A percentile compares a stretch with the other conserved stretches of the same genome.
These are phyloP conservation scores for Cutaneotrichosporon spelunceum DNA, from an alignment of 1,284 basidiomycete species.

Conservation along the genomic window DNA sequence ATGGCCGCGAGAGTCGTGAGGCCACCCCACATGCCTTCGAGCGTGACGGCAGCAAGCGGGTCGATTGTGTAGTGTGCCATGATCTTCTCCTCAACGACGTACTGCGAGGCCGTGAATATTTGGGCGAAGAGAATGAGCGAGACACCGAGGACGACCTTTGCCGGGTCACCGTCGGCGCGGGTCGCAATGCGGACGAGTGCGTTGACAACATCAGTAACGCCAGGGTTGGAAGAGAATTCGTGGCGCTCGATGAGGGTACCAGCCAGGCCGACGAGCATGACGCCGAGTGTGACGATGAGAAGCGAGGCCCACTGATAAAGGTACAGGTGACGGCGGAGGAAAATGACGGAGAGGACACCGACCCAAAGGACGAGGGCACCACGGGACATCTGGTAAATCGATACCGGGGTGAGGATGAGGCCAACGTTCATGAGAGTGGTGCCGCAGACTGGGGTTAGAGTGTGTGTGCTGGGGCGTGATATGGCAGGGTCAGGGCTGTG, in stretches of 20 bases:
- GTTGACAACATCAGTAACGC: conserved; percentile 2
- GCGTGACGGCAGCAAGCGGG: conserved; percentile 91
- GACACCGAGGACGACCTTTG: conserved; percentile 59
- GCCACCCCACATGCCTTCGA: conserved; percentile 88
- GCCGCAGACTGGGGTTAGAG: conserved; percentile 37
- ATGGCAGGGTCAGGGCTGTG: background rate
- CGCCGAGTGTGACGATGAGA: conserved; percentile 83
- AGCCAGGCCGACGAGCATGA: conserved; percentile 85
- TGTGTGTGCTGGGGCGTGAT: background rate
- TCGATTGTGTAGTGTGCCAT: conserved; percentile 81
- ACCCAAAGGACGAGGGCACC: conserved; percentile 97
- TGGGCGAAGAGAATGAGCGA: conserved; percentile 95
- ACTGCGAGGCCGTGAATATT: conserved; percentile 59
- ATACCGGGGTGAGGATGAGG: conserved; percentile 90
- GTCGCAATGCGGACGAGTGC: conserved; percentile 9
- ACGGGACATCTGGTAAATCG: conserved; percentile 97
- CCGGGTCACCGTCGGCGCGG: conserved; percentile 43
- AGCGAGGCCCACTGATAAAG: conserved; percentile 74
- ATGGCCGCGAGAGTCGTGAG: conserved; percentile 56
- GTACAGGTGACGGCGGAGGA: conserved; percentile 65
- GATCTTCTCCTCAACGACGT: conserved; percentile 88
- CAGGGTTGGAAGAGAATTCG: conserved; percentile 1
- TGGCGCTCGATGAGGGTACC: conserved; percentile 69
- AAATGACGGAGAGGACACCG: conserved; percentile 84
- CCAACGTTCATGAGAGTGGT: conserved; percentile 88